Percentiles rank a stretch among this genome's conserved stretches.
phyloP scores from a whole-genome alignment of 2,329 filamentous ascomycete genomes.

The Fusarium keratoplasticum region DNA sequence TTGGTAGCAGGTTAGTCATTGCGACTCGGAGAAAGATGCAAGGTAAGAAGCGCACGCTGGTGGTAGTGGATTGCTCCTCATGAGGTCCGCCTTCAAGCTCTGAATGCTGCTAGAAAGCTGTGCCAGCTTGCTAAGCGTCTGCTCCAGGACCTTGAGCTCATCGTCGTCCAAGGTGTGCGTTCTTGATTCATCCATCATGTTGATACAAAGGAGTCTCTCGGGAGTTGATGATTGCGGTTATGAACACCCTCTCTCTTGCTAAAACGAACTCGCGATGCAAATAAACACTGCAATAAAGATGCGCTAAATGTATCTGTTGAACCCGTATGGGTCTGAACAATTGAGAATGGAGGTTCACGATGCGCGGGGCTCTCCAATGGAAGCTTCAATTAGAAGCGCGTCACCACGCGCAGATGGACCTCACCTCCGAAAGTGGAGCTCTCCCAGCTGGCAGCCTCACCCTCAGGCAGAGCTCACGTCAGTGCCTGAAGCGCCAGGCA shows the following conservation, averaged over 20 bases:
- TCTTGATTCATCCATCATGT: slow-evolving; percentile 35
- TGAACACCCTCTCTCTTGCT: not conserved
- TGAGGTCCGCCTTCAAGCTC: slow-evolving; percentile 71
- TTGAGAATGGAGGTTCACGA: not conserved
- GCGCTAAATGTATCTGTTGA: not conserved
- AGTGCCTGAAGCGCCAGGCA: slow-evolving; percentile 14
- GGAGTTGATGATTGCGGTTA: not conserved
- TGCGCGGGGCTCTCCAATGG: slow-evolving; percentile 22
- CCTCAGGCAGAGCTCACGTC: not conserved
- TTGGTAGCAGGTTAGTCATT: slow-evolving; percentile 48
- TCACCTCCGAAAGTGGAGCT: not conserved
- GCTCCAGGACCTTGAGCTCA: slow-evolving; percentile 76
- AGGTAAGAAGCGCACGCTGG: slow-evolving; percentile 62
- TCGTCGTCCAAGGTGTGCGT: slow-evolving; percentile 58
- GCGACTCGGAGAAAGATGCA: not conserved
- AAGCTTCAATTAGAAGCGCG: slow-evolving; percentile 27
- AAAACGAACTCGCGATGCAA: not conserved
- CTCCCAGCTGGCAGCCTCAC: not conserved
- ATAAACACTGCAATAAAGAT: not conserved
- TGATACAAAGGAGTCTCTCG: not conserved
- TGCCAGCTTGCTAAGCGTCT: slow-evolving; percentile 74
- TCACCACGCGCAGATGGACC: slow-evolving; percentile 1
- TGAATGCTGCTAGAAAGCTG: slow-evolving; percentile 77
- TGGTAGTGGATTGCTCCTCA: slow-evolving; percentile 74
- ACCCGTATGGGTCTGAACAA: not conserved